These are phyloP conservation scores for Tympanopsis confertula DNA, from an alignment of 2,329 filamentous ascomycete genomes.

Conservation along the genomic window DNA sequence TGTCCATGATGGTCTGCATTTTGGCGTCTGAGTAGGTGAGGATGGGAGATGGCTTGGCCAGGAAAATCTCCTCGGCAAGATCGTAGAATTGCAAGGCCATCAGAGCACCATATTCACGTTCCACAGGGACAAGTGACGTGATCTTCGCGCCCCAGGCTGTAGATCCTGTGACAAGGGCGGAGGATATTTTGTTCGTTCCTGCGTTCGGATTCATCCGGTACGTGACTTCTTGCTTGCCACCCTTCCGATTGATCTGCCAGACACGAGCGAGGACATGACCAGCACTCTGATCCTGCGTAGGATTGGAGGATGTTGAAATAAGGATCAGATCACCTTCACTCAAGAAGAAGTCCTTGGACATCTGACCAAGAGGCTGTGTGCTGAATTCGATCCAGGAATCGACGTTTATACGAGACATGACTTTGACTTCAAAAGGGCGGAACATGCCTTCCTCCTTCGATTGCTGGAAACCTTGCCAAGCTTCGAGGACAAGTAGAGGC, in stretches of 20 bases:
- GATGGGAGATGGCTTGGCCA: conserved; percentile 80
- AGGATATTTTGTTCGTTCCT: conserved; percentile 44
- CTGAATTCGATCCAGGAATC: conserved; percentile 89
- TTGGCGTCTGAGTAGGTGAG: conserved; percentile 68
- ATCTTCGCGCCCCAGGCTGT: conserved; percentile 70
- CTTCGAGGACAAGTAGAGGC: conserved; percentile 79
- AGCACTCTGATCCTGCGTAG: conserved; percentile 51
- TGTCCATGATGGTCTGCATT: conserved; percentile 56
- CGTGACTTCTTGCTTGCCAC: conserved; percentile 69
- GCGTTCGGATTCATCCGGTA: conserved; percentile 62
- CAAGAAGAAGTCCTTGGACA: conserved; percentile 61
- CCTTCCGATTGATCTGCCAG: conserved; percentile 69
- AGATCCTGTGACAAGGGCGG: conserved; percentile 55
- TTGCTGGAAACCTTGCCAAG: conserved; percentile 88
- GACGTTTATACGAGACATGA: conserved; percentile 77
- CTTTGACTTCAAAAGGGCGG: conserved; percentile 75
- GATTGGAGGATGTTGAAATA: conserved; percentile 63
- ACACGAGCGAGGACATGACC: conserved; percentile 81
- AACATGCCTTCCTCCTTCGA: conserved; percentile 75
- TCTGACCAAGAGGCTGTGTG: conserved; percentile 61
- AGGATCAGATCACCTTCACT: conserved; percentile 82
- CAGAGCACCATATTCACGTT: conserved; percentile 87
- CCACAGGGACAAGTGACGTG: conserved; percentile 84
- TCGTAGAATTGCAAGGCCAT: conserved; percentile 92
- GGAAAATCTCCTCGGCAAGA: conserved; percentile 81